Base-by-base conservation (phyloP, 2,329 filamentous ascomycete species). In the Arthrinium phaeospermum region DNA sequence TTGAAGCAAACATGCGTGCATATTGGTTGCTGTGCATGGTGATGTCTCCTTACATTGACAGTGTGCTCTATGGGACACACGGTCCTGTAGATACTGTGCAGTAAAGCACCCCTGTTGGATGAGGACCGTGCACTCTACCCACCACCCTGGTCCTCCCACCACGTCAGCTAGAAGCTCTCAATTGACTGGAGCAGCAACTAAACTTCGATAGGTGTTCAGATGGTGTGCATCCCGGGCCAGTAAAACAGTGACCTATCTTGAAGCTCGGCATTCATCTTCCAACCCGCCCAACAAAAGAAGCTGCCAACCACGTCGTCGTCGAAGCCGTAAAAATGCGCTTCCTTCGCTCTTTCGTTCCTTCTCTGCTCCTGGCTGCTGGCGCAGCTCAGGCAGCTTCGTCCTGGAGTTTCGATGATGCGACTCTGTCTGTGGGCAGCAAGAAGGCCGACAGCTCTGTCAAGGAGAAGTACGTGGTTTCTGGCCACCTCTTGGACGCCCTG, bases 381-480 rank as follows among this genome's bases (percentile, higher is more conserved):
- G 85, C 84, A 75, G 87, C 83, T 71, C 84, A 85, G 75, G 88
- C 88, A 46, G 86, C 87, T 71, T 86, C 88, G 44, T 88, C 89
- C 30, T 96, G 93, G 93, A 87, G 87, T 71, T 95, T 95, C 78
- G 88, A 92, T 75, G 93, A 95, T 83, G 93, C 88, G 75, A 90
- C 88, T 74, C 85, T 95, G 75, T 87, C 90, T 12, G 86, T 95
- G 72, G 85, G 86, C 75, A 84, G 86, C 77, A 95, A 94, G 83
- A 92, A 92, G 84, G 87, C 86, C 75, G 85, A 86, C 73, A 87
- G 86, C 74, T 85, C 85, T 70, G 82, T 86, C 76, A 92, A 93
- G 82, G 89, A 93, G 84, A 93, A 91, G 91, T 93, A 86, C 79
- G 88, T 80, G n/a, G 22, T 41, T 16, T 22, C 30, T 16, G 6